Evolutionary conservation across 352 stramenopile species (phyloP).

Genomic region (Pythium phragmitis): DNA sequence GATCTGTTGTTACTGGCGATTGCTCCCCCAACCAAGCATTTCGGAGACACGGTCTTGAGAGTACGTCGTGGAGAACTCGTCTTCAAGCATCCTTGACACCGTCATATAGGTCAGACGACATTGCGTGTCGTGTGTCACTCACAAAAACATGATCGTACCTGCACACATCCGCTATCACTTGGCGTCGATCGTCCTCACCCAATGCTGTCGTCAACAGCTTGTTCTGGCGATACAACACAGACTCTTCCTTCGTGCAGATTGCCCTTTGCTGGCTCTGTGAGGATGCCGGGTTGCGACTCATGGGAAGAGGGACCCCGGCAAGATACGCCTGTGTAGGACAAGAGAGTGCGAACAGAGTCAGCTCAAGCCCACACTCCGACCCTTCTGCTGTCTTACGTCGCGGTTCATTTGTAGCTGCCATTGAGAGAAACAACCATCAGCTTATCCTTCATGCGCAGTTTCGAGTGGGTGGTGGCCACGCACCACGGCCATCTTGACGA

Average conservation of each 20-base stretch:
- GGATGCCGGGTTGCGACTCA: not conserved
- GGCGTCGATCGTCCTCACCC: not conserved
- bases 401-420: conserved; percentile 19
- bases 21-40: conserved; percentile 2
- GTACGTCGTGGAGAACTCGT: conserved; percentile 20
- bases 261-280: conserved; percentile 1
- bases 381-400: not conserved
- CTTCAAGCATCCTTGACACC: conserved; percentile 10
- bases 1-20: not conserved
- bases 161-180: conserved; percentile 2
- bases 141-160: not conserved
- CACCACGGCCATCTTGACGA: conserved; percentile 23
- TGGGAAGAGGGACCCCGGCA: conserved; percentile 18
- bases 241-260: conserved; percentile 4
- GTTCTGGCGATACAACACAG: conserved; percentile 14
- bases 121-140: not conserved
- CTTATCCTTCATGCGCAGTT: not conserved
- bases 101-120: not conserved
- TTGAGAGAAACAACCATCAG: not conserved
- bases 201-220: conserved; percentile 18
- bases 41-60: conserved; percentile 2
- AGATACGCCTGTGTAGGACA: conserved; percentile 14
- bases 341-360: not conserved
- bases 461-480: not conserved
- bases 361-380: not conserved